Evolutionary conservation across 1,284 basidiomycete genomes (phyloP).

Genomic region (Somion occarium): DNA sequence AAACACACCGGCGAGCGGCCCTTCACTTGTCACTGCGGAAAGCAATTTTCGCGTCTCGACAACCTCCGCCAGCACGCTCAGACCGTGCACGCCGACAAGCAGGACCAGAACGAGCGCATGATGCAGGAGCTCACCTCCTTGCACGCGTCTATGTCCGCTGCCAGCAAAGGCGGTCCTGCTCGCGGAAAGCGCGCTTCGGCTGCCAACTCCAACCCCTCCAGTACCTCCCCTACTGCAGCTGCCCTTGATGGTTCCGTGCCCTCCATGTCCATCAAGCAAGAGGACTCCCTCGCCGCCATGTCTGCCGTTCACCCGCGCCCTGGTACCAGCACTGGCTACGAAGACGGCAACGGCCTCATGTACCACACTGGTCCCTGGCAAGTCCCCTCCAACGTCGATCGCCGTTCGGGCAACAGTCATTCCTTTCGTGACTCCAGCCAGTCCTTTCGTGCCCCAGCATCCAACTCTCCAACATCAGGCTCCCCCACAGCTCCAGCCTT

Average conservation of each 20-base stretch:
- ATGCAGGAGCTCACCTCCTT: slow-evolving; percentile 85
- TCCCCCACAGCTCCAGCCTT: slow-evolving; percentile 26
- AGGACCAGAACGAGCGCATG: slow-evolving; percentile 86
- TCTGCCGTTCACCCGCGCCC: slow-evolving; percentile 48
- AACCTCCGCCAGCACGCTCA: slow-evolving; percentile 95
- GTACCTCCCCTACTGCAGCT: slow-evolving; percentile 18
- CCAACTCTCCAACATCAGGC: slow-evolving; percentile 36
- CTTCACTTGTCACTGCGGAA: slow-evolving; percentile 92
- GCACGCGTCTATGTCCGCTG: slow-evolving; percentile 80
- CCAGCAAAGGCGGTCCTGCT: slow-evolving; percentile 49
- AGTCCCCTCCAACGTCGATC: slow-evolving; percentile 36
- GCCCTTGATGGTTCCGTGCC: slow-evolving; percentile 29
- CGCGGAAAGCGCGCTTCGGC: slow-evolving; percentile 36
- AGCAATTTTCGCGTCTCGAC: slow-evolving; percentile 94
- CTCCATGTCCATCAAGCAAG: slow-evolving; percentile 47
- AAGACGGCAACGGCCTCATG: slow-evolving; percentile 42
- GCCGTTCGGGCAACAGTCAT: slow-evolving; percentile 38
- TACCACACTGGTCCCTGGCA: no score
- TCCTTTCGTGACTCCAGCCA: slow-evolving; percentile 69
- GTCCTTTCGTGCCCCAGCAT: slow-evolving; percentile 55
- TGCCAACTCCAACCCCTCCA: slow-evolving; percentile 14
- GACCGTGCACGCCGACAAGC: slow-evolving; percentile 91
- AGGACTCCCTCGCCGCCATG: slow-evolving; percentile 33
- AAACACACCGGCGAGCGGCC: slow-evolving; percentile 98
- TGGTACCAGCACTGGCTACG: slow-evolving; percentile 66